Percentiles rank a stretch among this genome's conserved stretches.
phyloP scores from a whole-genome alignment of 2,329 filamentous ascomycete species.

The Aspergillus sp. region DNA sequence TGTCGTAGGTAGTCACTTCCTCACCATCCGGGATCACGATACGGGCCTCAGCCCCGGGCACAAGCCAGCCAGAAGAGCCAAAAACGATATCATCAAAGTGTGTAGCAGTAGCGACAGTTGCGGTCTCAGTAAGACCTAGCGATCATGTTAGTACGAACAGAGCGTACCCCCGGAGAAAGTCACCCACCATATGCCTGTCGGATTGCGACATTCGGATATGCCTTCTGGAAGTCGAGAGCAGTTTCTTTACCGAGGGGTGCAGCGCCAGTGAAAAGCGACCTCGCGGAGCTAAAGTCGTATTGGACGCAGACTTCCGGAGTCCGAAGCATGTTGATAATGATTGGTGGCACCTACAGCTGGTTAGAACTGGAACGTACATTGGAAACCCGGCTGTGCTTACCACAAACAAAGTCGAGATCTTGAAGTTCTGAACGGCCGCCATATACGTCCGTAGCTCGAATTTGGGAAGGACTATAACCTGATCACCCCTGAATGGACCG shows the following conservation, averaged over 20 bases:
- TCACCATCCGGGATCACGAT: constrained; percentile 67
- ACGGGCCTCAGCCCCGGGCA: constrained; percentile 65
- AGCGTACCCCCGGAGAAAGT: neutral
- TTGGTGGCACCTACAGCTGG: constrained; percentile 66
- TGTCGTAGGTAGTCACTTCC: constrained; percentile 69
- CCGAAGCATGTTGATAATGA: constrained; percentile 74
- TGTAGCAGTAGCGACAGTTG: constrained; percentile 66
- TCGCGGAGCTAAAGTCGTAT: constrained; percentile 70
- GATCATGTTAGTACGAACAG: neutral
- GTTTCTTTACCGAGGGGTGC: constrained; percentile 76
- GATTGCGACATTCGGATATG: constrained; percentile 65
- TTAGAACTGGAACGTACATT: neutral
- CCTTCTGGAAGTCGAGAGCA: constrained; percentile 60
- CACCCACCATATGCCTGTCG: constrained; percentile 68
- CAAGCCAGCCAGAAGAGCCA: constrained; percentile 69
- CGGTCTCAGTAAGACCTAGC: constrained; percentile 72
- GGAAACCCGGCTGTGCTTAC: constrained; percentile 44
- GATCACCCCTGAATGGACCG: constrained; percentile 69
- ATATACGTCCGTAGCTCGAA: constrained; percentile 72
- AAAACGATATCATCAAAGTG: constrained; percentile 62
- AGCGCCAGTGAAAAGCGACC: constrained; percentile 69
- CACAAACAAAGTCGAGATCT: constrained; percentile 66
- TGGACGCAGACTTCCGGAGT: constrained; percentile 60
- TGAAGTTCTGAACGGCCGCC: constrained; percentile 64
- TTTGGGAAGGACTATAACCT: constrained; percentile 67